Percentiles rank a stretch among this genome's conserved stretches.
These are phyloP conservation scores for Nitzschia putrida DNA, from an alignment of 108 stramenopile species.

Conservation along the genomic window DNA sequence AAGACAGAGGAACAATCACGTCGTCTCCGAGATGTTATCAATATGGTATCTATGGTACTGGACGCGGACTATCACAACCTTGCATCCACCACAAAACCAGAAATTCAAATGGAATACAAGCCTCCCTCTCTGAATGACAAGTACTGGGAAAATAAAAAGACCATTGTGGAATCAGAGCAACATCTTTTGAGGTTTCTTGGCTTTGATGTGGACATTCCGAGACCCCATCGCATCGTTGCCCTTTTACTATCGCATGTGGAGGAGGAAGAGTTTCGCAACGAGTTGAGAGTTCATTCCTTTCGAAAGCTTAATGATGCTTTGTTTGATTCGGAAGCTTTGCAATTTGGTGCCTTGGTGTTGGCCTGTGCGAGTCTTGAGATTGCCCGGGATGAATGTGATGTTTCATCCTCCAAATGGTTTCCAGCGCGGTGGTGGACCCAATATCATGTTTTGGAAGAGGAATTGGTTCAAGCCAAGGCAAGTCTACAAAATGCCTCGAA, in stretches of 20 bases:
- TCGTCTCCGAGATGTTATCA: constrained; percentile 81
- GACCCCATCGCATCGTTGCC: constrained; percentile 74
- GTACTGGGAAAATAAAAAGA: constrained; percentile 75
- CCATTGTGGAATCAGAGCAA: constrained; percentile 70
- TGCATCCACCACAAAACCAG: not conserved
- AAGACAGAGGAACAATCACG: constrained; percentile 79
- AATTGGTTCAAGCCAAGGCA: not conserved
- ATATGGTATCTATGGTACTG: constrained; percentile 54
- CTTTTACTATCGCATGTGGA: constrained; percentile 7
- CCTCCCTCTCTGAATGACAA: constrained; percentile 54
- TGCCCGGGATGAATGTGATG: constrained; percentile 29
- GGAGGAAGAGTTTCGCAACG: constrained; percentile 17
- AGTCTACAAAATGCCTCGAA: too few relatives aligned
- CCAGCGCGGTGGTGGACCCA: constrained; percentile 1
- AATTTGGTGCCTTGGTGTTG: constrained; percentile 40
- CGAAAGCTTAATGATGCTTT: constrained; percentile 56
- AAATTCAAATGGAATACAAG: not conserved
- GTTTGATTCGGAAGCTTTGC: constrained; percentile 46
- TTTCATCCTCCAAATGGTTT: not conserved
- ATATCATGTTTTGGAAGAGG: constrained; percentile 14
- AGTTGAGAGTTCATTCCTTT: constrained; percentile 26
- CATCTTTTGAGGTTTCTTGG: constrained; percentile 67
- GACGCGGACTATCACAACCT: constrained; percentile 13
- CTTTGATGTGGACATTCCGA: constrained; percentile 71
- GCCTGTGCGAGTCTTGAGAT: constrained; percentile 60